Evolutionary conservation across 345 rosid genomes (phyloP), one percentile per base, ranked within the genome.

Genomic region (Salix koriyanagi): DNA sequence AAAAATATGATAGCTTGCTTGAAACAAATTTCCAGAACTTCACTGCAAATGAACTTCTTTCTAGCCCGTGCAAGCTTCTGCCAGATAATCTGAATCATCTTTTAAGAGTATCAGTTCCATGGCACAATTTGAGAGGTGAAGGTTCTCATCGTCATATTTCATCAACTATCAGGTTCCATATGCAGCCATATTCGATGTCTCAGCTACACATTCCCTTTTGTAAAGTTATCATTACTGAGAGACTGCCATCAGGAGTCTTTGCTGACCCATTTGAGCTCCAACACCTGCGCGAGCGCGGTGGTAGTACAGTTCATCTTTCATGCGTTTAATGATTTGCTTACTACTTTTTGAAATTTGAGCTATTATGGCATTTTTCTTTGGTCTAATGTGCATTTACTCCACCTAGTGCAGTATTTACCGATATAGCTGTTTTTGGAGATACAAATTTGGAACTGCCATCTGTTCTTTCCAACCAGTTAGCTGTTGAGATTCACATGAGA

Each of bases 241-340:
- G 90, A 66, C 91, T 96, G 73, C 98, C 98, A 18, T 74, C 79
- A 54, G 99, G 98, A 69, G 92, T 91, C 74, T 95, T 90, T 77
- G 93, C 97, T 75, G 97, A 95, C 69, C 97, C 94, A 6, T 96
- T 91, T 85, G 98, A 96, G 85, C 91, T 96, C 58, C 96, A 91
- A 80, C 90, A 81, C 84, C 85, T 91, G 74, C 83, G 74, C 7
- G 81, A 87, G 64, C 89, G 81, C 32, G 86, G 84, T 68, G 92
- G 97, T 93, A 77, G 18, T 67, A 1, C 54, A 32, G 23, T 58
- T 65, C 18, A 28, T 52, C 75, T 65, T 65, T 71, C 41, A 19
- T 71, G 3, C 2, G 25, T 7, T 36, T 1, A 7, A 26, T 62
- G 44, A 48, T 60, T 25, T 37, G 7, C 1, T 10, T 28, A 60